phyloP scores from a whole-genome alignment of 805 yeast genomes.

The Candida pini region DNA sequence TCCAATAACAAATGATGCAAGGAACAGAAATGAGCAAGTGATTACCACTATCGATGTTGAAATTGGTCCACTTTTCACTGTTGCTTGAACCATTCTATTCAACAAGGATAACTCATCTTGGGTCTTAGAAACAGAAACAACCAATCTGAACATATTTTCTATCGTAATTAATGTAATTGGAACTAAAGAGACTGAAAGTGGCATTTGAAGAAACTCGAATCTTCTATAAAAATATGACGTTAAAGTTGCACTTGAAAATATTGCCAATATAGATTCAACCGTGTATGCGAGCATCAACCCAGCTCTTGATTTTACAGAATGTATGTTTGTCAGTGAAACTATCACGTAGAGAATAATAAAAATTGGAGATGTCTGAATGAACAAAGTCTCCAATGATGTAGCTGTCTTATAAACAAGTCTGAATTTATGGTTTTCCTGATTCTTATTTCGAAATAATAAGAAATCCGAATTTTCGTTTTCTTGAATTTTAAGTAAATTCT shows the following conservation, averaged over 20 bases:
- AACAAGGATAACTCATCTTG: slow-evolving; percentile 39
- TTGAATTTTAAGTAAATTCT: slow-evolving; percentile 23
- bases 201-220: slow-evolving; percentile 32
- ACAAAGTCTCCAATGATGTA: slow-evolving; percentile 16
- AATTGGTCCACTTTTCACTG: slow-evolving; percentile 30
- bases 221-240: slow-evolving; percentile 32
- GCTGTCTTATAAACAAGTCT: slow-evolving; percentile 7
- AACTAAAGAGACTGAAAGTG: slow-evolving; percentile 36
- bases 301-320: slow-evolving; percentile 38
- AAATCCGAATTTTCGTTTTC: background rate
- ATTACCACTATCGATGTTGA: slow-evolving; percentile 32
- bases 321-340: slow-evolving; percentile 35
- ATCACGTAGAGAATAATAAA: slow-evolving; percentile 19
- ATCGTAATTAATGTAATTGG: slow-evolving; percentile 37
- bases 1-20: slow-evolving; percentile 26
- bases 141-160: slow-evolving; percentile 44
- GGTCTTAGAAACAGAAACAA: slow-evolving; percentile 33
- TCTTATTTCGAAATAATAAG: background rate
- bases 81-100: slow-evolving; percentile 32
- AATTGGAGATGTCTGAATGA: slow-evolving; percentile 15
- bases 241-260: slow-evolving; percentile 38
- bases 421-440: slow-evolving; percentile 11
- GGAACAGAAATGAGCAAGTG: slow-evolving; percentile 14
- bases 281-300: slow-evolving; percentile 41
- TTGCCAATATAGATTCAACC: slow-evolving; percentile 35